These are phyloP conservation scores for Sequoia sempervirens DNA, from an alignment of 75 land plant genomes.

Conservation along the genomic window DNA sequence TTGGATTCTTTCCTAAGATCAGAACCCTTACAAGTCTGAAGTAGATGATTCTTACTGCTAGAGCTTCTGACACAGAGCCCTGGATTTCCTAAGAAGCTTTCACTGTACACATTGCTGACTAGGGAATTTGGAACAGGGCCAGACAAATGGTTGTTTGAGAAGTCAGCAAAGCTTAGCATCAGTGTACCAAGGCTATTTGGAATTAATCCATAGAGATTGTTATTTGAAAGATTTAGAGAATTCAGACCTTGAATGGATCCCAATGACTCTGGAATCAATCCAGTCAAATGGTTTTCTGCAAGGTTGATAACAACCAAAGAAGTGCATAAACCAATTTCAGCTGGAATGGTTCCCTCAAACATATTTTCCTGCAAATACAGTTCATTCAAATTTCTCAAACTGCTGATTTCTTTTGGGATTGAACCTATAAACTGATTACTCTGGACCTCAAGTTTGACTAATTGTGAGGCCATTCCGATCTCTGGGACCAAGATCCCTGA, in stretches of 20 bases:
- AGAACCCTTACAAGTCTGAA: background rate
- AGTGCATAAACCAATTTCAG: conserved; percentile 45
- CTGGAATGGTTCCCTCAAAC: conserved; percentile 59
- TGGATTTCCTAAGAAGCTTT: conserved; percentile 53
- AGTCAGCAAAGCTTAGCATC: conserved; percentile 53
- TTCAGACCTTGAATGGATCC: conserved; percentile 38
- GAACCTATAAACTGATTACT: conserved; percentile 60
- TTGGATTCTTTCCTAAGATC: background rate
- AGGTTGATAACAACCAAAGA: conserved; percentile 56
- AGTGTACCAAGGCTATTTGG: conserved; percentile 37
- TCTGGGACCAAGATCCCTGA: conserved; percentile 57
- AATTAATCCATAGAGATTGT: conserved; percentile 44
- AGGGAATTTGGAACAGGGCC: conserved; percentile 56
- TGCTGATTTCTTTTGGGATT: conserved; percentile 58
- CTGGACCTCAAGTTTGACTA: conserved; percentile 37
- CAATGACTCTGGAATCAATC: conserved; percentile 36
- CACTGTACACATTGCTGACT: conserved; percentile 21
- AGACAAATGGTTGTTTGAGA: conserved; percentile 51
- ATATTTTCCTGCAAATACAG: conserved; percentile 55
- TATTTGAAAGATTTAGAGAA: conserved; percentile 55
- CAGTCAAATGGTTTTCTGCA: conserved; percentile 47
- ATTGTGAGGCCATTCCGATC: conserved; percentile 38
- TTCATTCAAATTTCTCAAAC: conserved; percentile 41
- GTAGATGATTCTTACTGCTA: background rate
- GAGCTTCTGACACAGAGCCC: conserved; percentile 55